Conservation (phyloP, 2,329 filamentous ascomycete genomes). For the Sarocladium brachiariae region DNA sequence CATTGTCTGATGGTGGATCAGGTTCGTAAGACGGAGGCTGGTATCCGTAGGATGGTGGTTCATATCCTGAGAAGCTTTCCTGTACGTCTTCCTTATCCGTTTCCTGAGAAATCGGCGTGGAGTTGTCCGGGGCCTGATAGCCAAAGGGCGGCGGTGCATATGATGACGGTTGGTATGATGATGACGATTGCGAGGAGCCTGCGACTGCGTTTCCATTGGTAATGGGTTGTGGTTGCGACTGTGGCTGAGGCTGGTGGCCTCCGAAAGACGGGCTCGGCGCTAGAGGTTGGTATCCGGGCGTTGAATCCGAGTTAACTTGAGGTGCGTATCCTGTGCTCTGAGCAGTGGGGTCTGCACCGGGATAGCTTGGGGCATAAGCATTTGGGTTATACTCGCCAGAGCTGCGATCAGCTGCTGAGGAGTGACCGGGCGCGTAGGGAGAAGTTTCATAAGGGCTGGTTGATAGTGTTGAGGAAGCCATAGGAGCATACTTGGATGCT, state of each 20-base stretch:
- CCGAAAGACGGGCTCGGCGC: background rate
- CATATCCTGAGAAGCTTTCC: slow-evolving; percentile 41
- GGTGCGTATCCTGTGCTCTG: background rate
- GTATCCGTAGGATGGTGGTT: slow-evolving; percentile 47
- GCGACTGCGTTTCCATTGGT: slow-evolving; percentile 2
- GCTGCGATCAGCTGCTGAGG: slow-evolving; percentile 20
- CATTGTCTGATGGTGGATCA: slow-evolving; percentile 50
- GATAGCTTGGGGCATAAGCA: slow-evolving; percentile 30
- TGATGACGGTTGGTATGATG: slow-evolving; percentile 17
- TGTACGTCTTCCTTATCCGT: slow-evolving; percentile 13
- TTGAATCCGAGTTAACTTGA: background rate
- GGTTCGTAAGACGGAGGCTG: slow-evolving; percentile 46
- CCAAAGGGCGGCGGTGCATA: slow-evolving; percentile 44
- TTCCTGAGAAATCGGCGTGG: slow-evolving; percentile 15
- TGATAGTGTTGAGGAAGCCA: slow-evolving; percentile 13
- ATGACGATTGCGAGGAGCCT: background rate
- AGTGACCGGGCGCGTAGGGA: slow-evolving; percentile 41
- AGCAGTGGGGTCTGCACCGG: slow-evolving; percentile 11
- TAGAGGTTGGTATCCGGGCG: background rate
- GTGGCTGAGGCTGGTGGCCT: slow-evolving; percentile 1
- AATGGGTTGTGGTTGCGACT: background rate
- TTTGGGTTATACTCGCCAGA: slow-evolving; percentile 25
- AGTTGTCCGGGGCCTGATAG: slow-evolving; percentile 41
- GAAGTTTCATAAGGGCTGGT: slow-evolving; percentile 27
- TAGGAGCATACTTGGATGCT: slow-evolving; percentile 33